Base-by-base conservation (phyloP, 1,284 basidiomycete species). In the Heterobasidion parviporum region DNA sequence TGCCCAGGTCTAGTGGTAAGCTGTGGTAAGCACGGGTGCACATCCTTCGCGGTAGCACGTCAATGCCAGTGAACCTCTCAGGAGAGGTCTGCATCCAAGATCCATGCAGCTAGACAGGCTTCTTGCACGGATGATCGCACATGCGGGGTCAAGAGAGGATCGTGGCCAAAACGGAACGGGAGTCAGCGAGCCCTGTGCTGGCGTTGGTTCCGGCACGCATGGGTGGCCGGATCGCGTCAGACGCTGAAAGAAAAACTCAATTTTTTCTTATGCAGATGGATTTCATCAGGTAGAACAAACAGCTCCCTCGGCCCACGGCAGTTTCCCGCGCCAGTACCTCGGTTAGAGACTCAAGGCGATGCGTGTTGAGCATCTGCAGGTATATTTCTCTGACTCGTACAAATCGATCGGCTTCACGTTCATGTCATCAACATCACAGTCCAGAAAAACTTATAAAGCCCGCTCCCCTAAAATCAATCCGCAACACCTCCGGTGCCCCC, bases 361-460 rank as follows among this genome's bases (percentile, higher is more conserved):
- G 38, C 38, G 26, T 26, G 47, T 33, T 49, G 34, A 20, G 48
- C 26, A 33, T 10, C 48, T 26, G 9, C 48, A 50, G 48, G 26
- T 26, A 26, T 26, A 26, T 26, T 26, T 20, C 32, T 14, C 51
- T 33, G 7, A 52, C 26, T 34, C 32, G 16, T 16, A 50, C 48
- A 32, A 46, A 54, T 54, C 52, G 52, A 54, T 54, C 52, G 52
- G 20, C 26, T 38, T 54, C 34, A 34, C 4, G 34, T 51, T 38
- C 33, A 43, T 44, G 44, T 36, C 52, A 35, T 33, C 41, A 53
- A 12, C 43, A 18, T 34, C 18, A 15, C 34, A 14, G 18, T 34
- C n/a, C 26, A 16, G 5, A 15, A 16, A 36, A 41, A 35, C 35
- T 32, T 61, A 61, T 60, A 60, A 61, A 41, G 53, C 52, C 43